Evolutionary conservation across 2,329 filamentous ascomycete species (phyloP).

Genomic region (Aspergillus ochraceus): DNA sequence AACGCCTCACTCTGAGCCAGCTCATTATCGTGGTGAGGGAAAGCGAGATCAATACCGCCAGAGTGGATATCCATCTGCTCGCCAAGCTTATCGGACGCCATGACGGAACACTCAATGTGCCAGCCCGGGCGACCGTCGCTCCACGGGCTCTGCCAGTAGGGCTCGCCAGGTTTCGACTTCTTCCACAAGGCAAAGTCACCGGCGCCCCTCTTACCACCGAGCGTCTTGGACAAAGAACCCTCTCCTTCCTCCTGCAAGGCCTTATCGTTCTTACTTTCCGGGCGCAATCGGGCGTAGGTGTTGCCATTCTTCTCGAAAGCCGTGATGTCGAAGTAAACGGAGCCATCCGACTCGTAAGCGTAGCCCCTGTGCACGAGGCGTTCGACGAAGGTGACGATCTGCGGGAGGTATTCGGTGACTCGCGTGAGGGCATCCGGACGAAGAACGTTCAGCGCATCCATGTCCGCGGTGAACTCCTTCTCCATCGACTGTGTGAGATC

Average conservation of each 20-base stretch:
- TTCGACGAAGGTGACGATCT: slow-evolving; percentile 84
- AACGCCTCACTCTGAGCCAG: slow-evolving; percentile 88
- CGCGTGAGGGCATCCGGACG: slow-evolving; percentile 78
- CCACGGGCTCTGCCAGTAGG: slow-evolving; percentile 86
- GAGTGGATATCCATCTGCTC: slow-evolving; percentile 88
- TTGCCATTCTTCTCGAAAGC: slow-evolving; percentile 84
- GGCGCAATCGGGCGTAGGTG: slow-evolving; percentile 79
- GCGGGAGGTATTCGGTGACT: slow-evolving; percentile 87
- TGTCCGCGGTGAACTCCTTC: slow-evolving; percentile 82
- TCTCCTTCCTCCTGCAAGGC: slow-evolving; percentile 85
- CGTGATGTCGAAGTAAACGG: slow-evolving; percentile 89
- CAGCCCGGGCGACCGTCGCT: slow-evolving; percentile 85
- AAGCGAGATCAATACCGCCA: slow-evolving; percentile 85
- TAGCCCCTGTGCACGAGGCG: slow-evolving; percentile 82
- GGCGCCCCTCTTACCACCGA: slow-evolving; percentile 68
- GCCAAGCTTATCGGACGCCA: slow-evolving; percentile 88
- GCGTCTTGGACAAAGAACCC: slow-evolving; percentile 67
- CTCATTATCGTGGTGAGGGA: slow-evolving; percentile 93
- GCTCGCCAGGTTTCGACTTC: slow-evolving; percentile 85
- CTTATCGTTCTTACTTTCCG: slow-evolving; percentile 81
- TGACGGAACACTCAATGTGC: slow-evolving; percentile 97
- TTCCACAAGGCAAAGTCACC: slow-evolving; percentile 96
- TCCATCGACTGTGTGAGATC: slow-evolving; percentile 84
- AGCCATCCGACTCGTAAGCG: slow-evolving; percentile 76
- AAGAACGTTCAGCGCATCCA: slow-evolving; percentile 81